Evolutionary conservation across 768 basidiomycete species (phyloP).

Genomic region (Boletus insuetus): DNA sequence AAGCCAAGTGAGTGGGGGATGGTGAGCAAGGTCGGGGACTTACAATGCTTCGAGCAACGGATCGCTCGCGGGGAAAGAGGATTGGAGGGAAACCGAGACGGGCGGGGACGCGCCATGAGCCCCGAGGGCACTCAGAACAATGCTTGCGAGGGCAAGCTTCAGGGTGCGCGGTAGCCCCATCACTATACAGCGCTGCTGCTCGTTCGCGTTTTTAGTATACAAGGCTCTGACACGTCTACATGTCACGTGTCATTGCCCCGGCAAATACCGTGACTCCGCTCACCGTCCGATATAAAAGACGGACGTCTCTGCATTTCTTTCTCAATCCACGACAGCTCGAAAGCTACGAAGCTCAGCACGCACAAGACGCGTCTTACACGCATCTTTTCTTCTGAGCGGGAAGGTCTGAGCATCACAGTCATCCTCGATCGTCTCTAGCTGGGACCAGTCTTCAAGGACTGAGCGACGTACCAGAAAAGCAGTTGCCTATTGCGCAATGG

Average conservation of each 20-base stretch:
- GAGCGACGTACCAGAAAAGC: constrained; percentile 32
- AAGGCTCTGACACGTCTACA: constrained; percentile 9
- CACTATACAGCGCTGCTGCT: background rate
- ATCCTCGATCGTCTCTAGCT: constrained; percentile 29
- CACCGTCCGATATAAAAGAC: constrained; percentile 4
- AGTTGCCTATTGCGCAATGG: constrained; percentile 15
- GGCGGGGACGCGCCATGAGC: constrained; percentile 28
- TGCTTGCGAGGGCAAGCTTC: constrained; percentile 13
- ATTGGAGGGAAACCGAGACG: constrained; percentile 28
- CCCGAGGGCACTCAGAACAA: constrained; percentile 13
- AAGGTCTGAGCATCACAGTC: constrained; percentile 33
- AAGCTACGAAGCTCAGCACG: constrained; percentile 31
- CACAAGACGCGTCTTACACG: constrained; percentile 16
- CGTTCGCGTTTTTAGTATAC: constrained; percentile 10
- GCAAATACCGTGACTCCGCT: constrained; percentile 22
- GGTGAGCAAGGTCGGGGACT: constrained; percentile 5
- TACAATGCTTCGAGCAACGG: constrained; percentile 32
- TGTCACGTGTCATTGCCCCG: constrained; percentile 18
- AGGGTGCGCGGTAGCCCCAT: constrained; percentile 15
- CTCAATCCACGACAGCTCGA: constrained; percentile 25
- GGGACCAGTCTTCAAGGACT: constrained; percentile 27
- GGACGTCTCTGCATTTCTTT: background rate
- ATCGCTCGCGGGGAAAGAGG: constrained; percentile 26
- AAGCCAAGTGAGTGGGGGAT: background rate
- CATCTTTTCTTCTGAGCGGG: constrained; percentile 31